Conservation (phyloP, 768 basidiomycete species). For the Gymnopilus dilepis region DNA sequence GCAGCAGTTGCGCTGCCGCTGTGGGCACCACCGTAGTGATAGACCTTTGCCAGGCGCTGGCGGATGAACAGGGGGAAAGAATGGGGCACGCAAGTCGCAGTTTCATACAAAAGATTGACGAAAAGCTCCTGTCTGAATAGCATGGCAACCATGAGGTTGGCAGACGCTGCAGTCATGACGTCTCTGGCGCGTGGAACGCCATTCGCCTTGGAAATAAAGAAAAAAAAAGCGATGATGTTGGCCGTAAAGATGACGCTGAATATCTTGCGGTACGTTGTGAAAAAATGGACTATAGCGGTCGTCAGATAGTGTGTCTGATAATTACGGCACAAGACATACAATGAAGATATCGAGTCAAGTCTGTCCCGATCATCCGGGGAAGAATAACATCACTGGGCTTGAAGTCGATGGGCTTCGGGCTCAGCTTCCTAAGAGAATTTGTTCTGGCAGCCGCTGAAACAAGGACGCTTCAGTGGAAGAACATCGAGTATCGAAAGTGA, state of each 20-base stretch:
- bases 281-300: constrained; percentile 33
- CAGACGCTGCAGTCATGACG: constrained; percentile 44
- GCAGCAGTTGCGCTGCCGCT: constrained; percentile 57
- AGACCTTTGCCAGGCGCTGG: constrained; percentile 52
- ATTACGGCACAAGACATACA: no score
- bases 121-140: constrained; percentile 57
- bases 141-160: constrained; percentile 49
- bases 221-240: constrained; percentile 55
- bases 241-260: constrained; percentile 57
- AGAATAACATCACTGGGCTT: constrained; percentile 34
- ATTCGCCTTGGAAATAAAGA: constrained; percentile 37
- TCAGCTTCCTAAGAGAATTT: no score
- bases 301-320: no score
- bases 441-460: no score
- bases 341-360: constrained; percentile 16
- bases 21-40: constrained; percentile 61
- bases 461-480: no score
- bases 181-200: constrained; percentile 40
- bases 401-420: constrained; percentile 26
- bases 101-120: constrained; percentile 55
- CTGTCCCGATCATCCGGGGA: constrained; percentile 20
- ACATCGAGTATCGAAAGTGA: background rate
- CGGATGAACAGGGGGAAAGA: constrained; percentile 48
- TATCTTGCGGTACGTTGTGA: constrained; percentile 52
- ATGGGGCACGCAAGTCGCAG: constrained; percentile 45